Conservation (phyloP, 257 asterid genomes). For the Solanum stenotomum region DNA sequence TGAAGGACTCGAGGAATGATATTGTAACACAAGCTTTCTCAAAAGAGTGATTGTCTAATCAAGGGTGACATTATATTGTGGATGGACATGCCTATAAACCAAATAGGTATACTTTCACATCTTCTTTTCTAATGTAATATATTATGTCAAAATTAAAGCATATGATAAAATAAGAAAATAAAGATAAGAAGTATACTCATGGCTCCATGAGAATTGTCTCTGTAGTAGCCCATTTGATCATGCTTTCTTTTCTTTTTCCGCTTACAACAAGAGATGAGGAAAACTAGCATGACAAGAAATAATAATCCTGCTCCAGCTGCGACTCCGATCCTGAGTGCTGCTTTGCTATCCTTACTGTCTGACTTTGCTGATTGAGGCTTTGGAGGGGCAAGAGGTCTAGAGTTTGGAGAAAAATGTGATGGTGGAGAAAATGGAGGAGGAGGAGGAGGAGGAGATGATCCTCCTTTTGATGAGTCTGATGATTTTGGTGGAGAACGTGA, state of each 20-base stretch:
- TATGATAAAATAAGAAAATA: background rate
- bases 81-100: background rate
- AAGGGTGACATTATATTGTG: background rate
- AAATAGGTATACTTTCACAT: no score
- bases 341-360: background rate
- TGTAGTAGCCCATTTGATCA: constrained; percentile 44
- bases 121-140: background rate
- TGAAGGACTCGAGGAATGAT: background rate
- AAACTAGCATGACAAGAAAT: constrained; percentile 31
- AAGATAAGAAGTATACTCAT: constrained; percentile 24
- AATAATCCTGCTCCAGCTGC: constrained; percentile 56
- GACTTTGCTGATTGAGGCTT: constrained; percentile 1
- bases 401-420: background rate
- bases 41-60: background rate
- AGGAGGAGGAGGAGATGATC: background rate
- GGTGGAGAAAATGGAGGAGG: background rate
- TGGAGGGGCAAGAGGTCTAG: constrained; percentile 10
- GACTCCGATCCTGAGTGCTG: constrained; percentile 37
- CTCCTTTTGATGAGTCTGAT: background rate
- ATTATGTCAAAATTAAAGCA: background rate
- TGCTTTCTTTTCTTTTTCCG: constrained; percentile 46
- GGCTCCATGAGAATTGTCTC: constrained; percentile 35
- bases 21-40: background rate
- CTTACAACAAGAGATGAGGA: constrained; percentile 25
- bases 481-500: background rate